phyloP scores from a whole-genome alignment of 1,284 basidiomycete species.

The Taiwanofungus camphoratus region DNA sequence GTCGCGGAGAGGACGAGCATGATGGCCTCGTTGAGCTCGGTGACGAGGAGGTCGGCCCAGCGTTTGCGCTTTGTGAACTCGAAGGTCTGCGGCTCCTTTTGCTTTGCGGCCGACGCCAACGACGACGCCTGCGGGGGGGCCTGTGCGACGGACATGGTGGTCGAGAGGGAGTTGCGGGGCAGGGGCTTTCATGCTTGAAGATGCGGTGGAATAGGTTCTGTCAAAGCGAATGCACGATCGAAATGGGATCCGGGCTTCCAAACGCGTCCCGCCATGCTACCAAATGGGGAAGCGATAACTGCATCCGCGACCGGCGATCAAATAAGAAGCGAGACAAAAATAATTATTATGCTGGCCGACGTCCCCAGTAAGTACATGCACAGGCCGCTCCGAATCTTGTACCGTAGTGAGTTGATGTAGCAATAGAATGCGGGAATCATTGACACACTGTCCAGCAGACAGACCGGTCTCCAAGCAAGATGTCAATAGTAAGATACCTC shows the following conservation, averaged over 20 bases:
- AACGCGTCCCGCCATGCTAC: too few species aligned
- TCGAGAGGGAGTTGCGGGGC: neutral
- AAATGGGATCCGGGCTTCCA: too few species aligned
- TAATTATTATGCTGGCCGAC: constrained; percentile 1
- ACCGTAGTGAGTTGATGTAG: too few species aligned
- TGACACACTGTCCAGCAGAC: too few species aligned
- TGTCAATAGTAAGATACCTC: constrained; percentile 6
- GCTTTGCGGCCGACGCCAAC: neutral
- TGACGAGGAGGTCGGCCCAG: constrained; percentile 78
- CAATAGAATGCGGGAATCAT: too few species aligned
- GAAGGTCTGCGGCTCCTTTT: constrained; percentile 31
- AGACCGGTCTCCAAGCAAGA: too few species aligned
- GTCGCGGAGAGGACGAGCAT: constrained; percentile 59
- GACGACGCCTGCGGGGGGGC: neutral
- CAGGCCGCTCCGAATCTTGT: too few species aligned
- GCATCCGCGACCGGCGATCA: too few species aligned
- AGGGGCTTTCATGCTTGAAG: neutral
- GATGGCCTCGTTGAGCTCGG: constrained; percentile 71
- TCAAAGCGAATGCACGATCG: too few species aligned
- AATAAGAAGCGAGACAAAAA: neutral
- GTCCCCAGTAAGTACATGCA: too few species aligned
- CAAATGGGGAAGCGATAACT: too few species aligned
- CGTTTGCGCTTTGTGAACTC: constrained; percentile 84
- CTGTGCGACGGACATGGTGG: constrained; percentile 11
- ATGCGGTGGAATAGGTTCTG: neutral